Evolutionary conservation across 768 basidiomycete genomes (phyloP).

Genomic region (Suillus lakei): DNA sequence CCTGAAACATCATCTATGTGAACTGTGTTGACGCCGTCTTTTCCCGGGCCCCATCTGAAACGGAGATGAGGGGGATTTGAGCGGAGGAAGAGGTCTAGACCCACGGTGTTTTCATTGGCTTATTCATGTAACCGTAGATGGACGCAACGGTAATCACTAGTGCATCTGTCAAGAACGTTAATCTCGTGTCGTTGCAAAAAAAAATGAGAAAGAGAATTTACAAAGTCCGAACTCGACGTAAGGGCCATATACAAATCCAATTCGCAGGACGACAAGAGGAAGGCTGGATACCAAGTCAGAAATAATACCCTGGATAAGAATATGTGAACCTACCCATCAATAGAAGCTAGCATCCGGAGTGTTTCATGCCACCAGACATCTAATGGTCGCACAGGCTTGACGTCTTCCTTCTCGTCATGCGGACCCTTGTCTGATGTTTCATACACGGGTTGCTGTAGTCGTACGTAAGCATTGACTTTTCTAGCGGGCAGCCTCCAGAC

Average conservation of each 20-base stretch:
- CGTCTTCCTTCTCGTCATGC: conserved; percentile 73
- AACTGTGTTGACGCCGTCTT: conserved; percentile 73
- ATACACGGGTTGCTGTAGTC: conserved; percentile 80
- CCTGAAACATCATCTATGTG: conserved; percentile 83
- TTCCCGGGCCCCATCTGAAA: conserved; percentile 78
- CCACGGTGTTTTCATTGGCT: conserved; percentile 86
- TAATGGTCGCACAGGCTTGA: conserved; percentile 69
- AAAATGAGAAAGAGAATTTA: conserved; percentile 31
- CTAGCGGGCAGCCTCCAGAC: conserved; percentile 79
- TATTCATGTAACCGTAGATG: conserved; percentile 81
- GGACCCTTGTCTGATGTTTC: conserved; percentile 69
- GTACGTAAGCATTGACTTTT: conserved; percentile 78
- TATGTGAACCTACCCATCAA: conserved; percentile 59
- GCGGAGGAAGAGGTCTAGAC: conserved; percentile 7
- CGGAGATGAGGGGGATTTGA: conserved; percentile 12
- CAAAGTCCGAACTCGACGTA: conserved; percentile 74
- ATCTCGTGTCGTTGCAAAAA: conserved; percentile 19
- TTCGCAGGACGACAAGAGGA: conserved; percentile 79
- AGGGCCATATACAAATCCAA: conserved; percentile 81
- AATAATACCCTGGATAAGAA: neutral
- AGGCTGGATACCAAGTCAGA: conserved; percentile 50
- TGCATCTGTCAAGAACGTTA: conserved; percentile 51
- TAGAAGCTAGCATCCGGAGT: conserved; percentile 71
- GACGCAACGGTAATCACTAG: conserved; percentile 75
- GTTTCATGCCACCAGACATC: conserved; percentile 94